Evolutionary conservation across 257 asterid species (phyloP).

Genomic region (Thymus quinquecostatus): DNA sequence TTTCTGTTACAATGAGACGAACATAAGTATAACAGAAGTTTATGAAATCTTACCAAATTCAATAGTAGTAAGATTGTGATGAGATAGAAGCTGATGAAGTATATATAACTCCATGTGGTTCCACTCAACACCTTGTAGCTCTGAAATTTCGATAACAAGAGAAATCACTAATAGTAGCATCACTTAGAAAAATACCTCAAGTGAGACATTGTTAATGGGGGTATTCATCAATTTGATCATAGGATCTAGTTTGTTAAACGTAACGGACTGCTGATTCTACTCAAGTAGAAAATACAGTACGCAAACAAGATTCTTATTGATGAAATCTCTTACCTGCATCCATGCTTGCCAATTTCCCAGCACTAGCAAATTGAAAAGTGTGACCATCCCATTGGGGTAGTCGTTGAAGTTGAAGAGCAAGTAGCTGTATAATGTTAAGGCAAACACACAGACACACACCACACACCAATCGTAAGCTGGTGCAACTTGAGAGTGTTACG

Average conservation of each 20-base stretch:
- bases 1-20: neutral
- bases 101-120: slow-evolving; percentile 71
- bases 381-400: slow-evolving; percentile 95
- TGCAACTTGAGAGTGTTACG: slow-evolving; percentile 2
- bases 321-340: slow-evolving; percentile 74
- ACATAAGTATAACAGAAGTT: neutral
- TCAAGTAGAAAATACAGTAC: neutral
- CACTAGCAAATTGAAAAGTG: slow-evolving; percentile 94
- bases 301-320: neutral
- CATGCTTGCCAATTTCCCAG: slow-evolving; percentile 97
- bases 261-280: slow-evolving; percentile 9
- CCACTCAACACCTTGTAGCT: slow-evolving; percentile 88
- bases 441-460: neutral
- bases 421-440: slow-evolving; percentile 69
- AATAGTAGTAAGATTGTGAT: slow-evolving; percentile 78
- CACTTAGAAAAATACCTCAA: neutral
- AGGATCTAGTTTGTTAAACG: neutral
- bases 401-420: slow-evolving; percentile 98
- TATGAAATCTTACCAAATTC: slow-evolving; percentile 66
- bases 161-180: slow-evolving; percentile 14
- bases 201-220: too few species aligned
- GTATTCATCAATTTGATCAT: neutral
- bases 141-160: slow-evolving; percentile 54
- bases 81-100: slow-evolving; percentile 97
- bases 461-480: neutral